Percentiles rank a stretch among this genome's conserved stretches.
These are phyloP conservation scores for Aspergillus sp. DNA, from an alignment of 2,329 filamentous ascomycete genomes.

Conservation along the genomic window DNA sequence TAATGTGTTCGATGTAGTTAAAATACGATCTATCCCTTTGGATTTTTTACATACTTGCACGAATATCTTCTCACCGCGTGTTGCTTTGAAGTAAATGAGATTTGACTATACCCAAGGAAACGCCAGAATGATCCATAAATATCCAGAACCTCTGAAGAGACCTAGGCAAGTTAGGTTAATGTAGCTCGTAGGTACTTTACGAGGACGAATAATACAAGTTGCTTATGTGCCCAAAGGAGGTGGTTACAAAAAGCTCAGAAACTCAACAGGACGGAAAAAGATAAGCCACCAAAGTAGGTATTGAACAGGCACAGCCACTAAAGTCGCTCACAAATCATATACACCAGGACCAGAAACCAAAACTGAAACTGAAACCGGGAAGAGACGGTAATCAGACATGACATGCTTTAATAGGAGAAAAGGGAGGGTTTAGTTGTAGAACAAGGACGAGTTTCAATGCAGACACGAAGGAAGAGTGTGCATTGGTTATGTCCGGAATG, in stretches of 20 bases:
- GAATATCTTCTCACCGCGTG: no score
- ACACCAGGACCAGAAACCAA: slow-evolving; percentile 16
- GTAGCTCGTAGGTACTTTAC: neutral
- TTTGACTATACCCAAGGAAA: neutral
- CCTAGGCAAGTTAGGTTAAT: neutral
- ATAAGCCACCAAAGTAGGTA: slow-evolving; percentile 12
- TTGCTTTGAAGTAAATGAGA: neutral
- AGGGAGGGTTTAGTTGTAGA: neutral
- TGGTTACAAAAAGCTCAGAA: neutral
- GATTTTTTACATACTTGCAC: neutral
- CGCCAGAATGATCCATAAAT: neutral
- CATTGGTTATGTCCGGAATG: neutral
- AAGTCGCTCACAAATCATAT: slow-evolving; percentile 19
- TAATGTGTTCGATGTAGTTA: neutral
- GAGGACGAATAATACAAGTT: no score
- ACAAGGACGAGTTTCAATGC: neutral
- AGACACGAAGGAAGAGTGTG: slow-evolving; percentile 9
- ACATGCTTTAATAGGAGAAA: neutral
- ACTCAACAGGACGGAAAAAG: neutral
- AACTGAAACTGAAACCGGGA: slow-evolving; percentile 4
- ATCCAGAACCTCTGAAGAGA: neutral
- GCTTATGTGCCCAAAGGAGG: neutral
- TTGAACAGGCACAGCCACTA: slow-evolving; percentile 7
- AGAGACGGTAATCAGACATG: neutral
- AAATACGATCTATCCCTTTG: neutral